A percentile compares a stretch with the other conserved stretches of the same genome.
Evolutionary conservation across 1,284 basidiomycete species (phyloP).

Genomic region (Malassezia slooffiae): DNA sequence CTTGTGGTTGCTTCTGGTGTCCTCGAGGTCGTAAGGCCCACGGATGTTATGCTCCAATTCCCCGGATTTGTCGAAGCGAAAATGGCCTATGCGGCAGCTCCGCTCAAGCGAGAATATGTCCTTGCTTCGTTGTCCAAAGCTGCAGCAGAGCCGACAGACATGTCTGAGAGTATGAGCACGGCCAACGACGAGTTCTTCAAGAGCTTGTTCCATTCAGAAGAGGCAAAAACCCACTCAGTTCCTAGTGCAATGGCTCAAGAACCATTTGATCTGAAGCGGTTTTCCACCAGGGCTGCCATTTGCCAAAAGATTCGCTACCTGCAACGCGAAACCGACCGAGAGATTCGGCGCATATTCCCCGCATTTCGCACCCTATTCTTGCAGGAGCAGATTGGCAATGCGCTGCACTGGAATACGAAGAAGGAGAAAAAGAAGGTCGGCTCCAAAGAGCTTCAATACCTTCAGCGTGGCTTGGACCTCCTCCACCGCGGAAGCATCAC

Average conservation of each 20-base stretch:
- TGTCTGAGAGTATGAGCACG: no score
- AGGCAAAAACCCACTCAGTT: no score
- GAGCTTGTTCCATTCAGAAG: no score
- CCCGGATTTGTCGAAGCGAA: constrained; percentile 9
- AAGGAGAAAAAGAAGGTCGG: no score
- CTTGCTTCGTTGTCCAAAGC: no score
- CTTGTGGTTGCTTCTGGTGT: constrained; percentile 11
- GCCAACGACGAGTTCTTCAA: no score
- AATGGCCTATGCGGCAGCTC: constrained; percentile 4
- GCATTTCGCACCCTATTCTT: constrained; percentile 13
- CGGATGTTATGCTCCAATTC: constrained; percentile 16
- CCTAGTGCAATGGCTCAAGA: constrained; percentile 8
- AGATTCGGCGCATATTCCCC: constrained; percentile 9
- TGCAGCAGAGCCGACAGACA: no score
- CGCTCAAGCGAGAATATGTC: constrained; percentile 13
- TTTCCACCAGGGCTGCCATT: constrained; percentile 5
- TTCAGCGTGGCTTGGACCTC: neutral
- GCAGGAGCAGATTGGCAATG: constrained; percentile 1
- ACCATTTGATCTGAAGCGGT: constrained; percentile 7
- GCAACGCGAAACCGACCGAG: constrained; percentile 8
- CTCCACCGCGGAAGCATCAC: constrained; percentile 7
- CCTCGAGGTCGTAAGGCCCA: constrained; percentile 8
- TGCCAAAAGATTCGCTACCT: constrained; percentile 13
- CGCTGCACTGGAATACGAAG: no score
- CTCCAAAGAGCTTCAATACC: neutral